Conservation (phyloP, 192 early-diverging fungal species). For the Mortierella hygrophila region DNA sequence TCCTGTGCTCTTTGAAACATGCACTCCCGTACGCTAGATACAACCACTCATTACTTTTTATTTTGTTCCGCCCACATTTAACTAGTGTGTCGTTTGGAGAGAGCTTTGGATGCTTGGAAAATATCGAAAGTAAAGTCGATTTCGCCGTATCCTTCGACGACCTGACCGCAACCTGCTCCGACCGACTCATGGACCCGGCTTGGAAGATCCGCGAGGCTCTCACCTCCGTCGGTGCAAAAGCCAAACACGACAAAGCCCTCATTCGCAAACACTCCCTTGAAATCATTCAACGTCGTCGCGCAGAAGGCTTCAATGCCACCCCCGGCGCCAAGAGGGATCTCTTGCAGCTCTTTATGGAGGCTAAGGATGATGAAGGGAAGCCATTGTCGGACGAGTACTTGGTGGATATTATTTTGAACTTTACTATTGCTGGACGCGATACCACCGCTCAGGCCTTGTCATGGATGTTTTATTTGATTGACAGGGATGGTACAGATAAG, state of each 20-base stretch:
- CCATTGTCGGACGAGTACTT: conserved; percentile 56
- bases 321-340: conserved; percentile 37
- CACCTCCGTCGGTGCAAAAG: conserved; percentile 15
- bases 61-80: background rate
- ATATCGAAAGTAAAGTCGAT: conserved; percentile 14
- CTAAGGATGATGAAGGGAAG: conserved; percentile 55
- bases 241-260: conserved; percentile 19
- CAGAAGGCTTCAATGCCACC: background rate
- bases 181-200: conserved; percentile 40
- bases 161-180: conserved; percentile 39
- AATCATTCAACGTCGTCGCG: conserved; percentile 40
- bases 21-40: background rate
- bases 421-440: conserved; percentile 61
- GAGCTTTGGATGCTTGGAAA: conserved; percentile 43
- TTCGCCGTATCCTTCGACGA: conserved; percentile 69
- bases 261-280: conserved; percentile 28
- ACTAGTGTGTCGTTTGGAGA: conserved; percentile 38
- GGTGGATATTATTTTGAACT: conserved; percentile 61
- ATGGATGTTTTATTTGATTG: conserved; percentile 64
- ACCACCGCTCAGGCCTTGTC: conserved; percentile 67
- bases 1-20: background rate
- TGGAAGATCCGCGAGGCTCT: conserved; percentile 49
- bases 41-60: background rate
- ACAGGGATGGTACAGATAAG: conserved; percentile 50
- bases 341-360: conserved; percentile 59